Evolutionary conservation across 352 stramenopile genomes (phyloP).

Genomic region (Pythium chondricola): DNA sequence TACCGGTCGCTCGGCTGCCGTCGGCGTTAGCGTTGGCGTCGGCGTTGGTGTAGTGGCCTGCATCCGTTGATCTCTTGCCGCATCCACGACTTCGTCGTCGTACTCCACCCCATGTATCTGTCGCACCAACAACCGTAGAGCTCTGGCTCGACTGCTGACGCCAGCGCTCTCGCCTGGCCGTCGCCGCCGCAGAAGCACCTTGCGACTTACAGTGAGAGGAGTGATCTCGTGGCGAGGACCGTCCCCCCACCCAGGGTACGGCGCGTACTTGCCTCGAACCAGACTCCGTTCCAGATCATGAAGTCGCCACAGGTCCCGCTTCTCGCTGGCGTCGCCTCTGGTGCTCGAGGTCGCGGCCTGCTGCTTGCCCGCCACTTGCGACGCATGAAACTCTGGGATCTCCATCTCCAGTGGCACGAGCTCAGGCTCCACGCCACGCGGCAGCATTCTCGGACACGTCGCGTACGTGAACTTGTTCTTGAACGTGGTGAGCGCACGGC

Average conservation of each 20-base stretch:
- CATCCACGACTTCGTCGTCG: too few species aligned
- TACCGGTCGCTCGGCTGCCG: too few species aligned
- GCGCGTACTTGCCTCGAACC: constrained; percentile 37
- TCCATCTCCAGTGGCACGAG: constrained; percentile 56
- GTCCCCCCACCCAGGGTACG: constrained; percentile 24
- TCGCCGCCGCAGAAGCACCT: constrained; percentile 32
- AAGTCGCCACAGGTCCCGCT: constrained; percentile 39
- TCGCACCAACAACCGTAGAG: constrained; percentile 40
- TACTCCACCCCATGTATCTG: constrained; percentile 41
- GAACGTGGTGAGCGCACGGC: constrained; percentile 78
- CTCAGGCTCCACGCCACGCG: constrained; percentile 35
- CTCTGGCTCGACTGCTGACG: constrained; percentile 17
- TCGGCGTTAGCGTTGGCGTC: too few species aligned
- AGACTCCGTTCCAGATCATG: constrained; percentile 61
- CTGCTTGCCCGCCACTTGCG: constrained; percentile 60
- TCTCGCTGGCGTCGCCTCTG: background rate
- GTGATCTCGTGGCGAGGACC: constrained; percentile 28
- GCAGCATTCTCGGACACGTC: constrained; percentile 71
- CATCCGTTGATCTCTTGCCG: too few species aligned
- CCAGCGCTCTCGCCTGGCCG: background rate
- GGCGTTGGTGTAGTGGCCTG: too few species aligned
- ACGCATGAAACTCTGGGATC: constrained; percentile 78
- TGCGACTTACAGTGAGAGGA: constrained; percentile 33
- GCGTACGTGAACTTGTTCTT: constrained; percentile 87
- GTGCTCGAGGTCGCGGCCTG: background rate